Conservation (phyloP, 805 yeast genomes). For the Starmerella ratchasimensis region DNA sequence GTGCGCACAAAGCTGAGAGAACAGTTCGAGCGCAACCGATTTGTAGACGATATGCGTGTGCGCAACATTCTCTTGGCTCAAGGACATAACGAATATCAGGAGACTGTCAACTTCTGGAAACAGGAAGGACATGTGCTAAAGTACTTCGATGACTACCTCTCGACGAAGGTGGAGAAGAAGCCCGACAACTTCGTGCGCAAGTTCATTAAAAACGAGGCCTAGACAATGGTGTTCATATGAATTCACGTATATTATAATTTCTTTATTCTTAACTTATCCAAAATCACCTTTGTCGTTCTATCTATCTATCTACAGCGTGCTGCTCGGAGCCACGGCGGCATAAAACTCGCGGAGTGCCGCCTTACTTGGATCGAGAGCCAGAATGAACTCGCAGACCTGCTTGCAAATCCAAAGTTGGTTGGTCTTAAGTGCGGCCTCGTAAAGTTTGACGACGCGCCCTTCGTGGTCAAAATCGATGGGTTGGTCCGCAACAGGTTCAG, state of each 20-base stretch:
- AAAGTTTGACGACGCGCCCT: slow-evolving; percentile 17
- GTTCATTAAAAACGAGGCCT: slow-evolving; percentile 33
- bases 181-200: slow-evolving; percentile 55
- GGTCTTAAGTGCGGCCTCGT: slow-evolving; percentile 25
- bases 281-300: too few species aligned
- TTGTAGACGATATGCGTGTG: slow-evolving; percentile 49
- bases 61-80: slow-evolving; percentile 59
- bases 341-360: slow-evolving; percentile 16
- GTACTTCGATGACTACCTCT: slow-evolving; percentile 57
- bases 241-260: neutral
- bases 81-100: slow-evolving; percentile 87
- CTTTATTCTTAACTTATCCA: neutral
- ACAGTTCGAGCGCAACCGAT: slow-evolving; percentile 77
- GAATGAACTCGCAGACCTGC: slow-evolving; percentile 29
- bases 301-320: too few species aligned
- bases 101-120: slow-evolving; percentile 78
- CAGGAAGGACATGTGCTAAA: slow-evolving; percentile 74
- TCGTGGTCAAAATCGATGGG: slow-evolving; percentile 6
- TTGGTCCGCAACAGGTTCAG: slow-evolving; percentile 17
- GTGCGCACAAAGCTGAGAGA: slow-evolving; percentile 77
- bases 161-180: slow-evolving; percentile 37
- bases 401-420: slow-evolving; percentile 27
- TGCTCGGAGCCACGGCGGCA: too few species aligned
- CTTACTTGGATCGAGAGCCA: slow-evolving; percentile 27
- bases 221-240: too few species aligned